A percentile compares a stretch with the other conserved stretches of the same genome.
Evolutionary conservation across 202 grass and related monocot species (phyloP).

Genomic region (Eragrostis tef): DNA sequence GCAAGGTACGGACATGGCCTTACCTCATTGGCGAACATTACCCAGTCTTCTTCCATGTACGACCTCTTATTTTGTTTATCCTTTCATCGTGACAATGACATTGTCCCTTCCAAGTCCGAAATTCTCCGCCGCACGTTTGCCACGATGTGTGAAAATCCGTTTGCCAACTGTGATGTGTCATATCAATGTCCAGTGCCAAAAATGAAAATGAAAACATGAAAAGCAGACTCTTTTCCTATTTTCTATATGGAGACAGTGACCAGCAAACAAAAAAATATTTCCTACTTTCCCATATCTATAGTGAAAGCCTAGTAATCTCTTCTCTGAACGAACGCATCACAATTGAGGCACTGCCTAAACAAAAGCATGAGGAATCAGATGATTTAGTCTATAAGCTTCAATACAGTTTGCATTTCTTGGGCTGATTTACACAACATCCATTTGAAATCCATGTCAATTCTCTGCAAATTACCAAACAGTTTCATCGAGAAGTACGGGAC

Average conservation of each 20-base stretch:
- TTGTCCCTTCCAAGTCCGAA: slow-evolving; percentile 4
- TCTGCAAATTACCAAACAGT: slow-evolving; percentile 44
- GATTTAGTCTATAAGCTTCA: background rate
- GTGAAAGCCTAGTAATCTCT: background rate
- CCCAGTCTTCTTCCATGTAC: background rate
- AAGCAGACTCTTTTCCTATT: background rate
- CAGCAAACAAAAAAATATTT: background rate
- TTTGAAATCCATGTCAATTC: background rate
- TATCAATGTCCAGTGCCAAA: background rate
- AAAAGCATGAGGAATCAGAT: background rate
- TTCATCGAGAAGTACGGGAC: slow-evolving; percentile 92
- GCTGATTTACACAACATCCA: background rate
- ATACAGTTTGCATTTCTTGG: background rate
- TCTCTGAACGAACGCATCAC: slow-evolving; percentile 18
- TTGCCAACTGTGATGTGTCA: background rate
- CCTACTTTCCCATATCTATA: background rate
- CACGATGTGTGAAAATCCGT: slow-evolving; percentile 30
- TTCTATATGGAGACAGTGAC: background rate
- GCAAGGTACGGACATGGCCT: slow-evolving; percentile 54
- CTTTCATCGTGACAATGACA: background rate
- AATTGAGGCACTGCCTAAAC: slow-evolving; percentile 2
- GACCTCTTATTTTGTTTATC: background rate
- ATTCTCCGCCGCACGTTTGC: slow-evolving; percentile 11
- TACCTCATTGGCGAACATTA: background rate
- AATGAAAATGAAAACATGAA: background rate